phyloP scores from a whole-genome alignment of 2,329 filamentous ascomycete genomes.

The Pestalotiopsis sp. region DNA sequence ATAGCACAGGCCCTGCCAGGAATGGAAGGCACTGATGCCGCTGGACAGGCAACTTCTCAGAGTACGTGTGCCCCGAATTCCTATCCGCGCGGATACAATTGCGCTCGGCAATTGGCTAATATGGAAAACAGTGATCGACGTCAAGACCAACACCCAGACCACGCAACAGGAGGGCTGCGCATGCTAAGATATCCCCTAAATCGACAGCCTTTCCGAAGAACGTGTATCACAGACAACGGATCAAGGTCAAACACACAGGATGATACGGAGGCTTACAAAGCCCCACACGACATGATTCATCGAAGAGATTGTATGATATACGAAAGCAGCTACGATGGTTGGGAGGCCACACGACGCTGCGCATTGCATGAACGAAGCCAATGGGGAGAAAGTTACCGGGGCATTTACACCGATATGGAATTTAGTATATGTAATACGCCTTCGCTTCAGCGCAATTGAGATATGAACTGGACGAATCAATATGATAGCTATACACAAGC shows the following conservation, averaged over 20 bases:
- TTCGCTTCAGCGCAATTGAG: conserved; percentile 7
- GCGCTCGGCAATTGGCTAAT: conserved; percentile 27
- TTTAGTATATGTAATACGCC: conserved; percentile 36
- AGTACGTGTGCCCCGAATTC: conserved; percentile 60
- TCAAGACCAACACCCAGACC: conserved; percentile 77
- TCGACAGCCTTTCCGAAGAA: background rate
- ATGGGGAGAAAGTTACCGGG: background rate
- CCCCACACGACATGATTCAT: background rate
- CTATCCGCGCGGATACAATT: background rate
- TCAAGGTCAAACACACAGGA: background rate
- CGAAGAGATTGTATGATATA: conserved; percentile 4
- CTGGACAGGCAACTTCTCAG: conserved; percentile 72
- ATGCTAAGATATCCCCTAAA: conserved; percentile 49
- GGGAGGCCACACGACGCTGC: background rate
- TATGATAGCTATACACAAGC: background rate
- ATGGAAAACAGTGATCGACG: conserved; percentile 76
- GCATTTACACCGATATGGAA: conserved; percentile 22
- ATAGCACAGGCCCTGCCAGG: conserved; percentile 97
- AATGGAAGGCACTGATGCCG: conserved; percentile 89
- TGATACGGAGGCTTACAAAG: background rate
- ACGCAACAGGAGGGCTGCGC: conserved; percentile 74
- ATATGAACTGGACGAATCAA: background rate
- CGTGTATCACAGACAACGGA: background rate
- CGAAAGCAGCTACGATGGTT: background rate
- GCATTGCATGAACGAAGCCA: conserved; percentile 5